Base-by-base conservation (phyloP, 768 basidiomycete genomes). In the Hysterangium stoloniferum region DNA sequence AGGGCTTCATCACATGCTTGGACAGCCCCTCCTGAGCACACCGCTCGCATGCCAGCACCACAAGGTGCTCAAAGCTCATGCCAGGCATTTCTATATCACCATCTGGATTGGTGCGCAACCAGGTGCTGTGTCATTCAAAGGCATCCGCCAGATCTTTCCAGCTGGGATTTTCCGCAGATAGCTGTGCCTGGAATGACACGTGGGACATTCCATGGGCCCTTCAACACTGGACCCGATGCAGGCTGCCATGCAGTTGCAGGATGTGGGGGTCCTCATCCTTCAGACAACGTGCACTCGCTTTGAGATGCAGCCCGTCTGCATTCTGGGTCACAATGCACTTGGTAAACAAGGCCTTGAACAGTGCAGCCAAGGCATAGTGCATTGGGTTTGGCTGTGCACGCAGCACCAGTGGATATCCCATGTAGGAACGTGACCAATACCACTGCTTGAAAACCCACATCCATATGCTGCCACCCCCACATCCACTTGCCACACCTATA, bases 281-380 rank as follows among this genome's bases (percentile, higher is more conserved):
- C 67, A 64, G 68, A 53, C 75, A 72, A 61, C 67, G 66, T 31
- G 65, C 51, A n/a, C 86, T 66, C 6, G 90, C 87, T 66, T 88
- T 90, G 45, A 82, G 82, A 60, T 97, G 94, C 5, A 98, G 77
- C 2, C 92, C 93, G 60, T 98, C 95, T n/a, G 97, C 94, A 63
- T 75, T 65, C 65, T 84, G 86, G 0, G 95, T 98, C 54, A 97
- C 80, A 28, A 93, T 64, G 24, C 70, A 68, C 19, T 74, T 65
- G 17, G 87, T 70, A 46, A 80, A 65, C 2, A 74, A 76, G 7
- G 84, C 66, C 56, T 88, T 71, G 59, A 89, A 84, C 41, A 96
- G 70, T 2, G 92, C 89, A 4, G 88, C 85, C 24, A 98, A 68
- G 7, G 88, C 84, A 58, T 78, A 88, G 62, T 98, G 95, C 0